Evolutionary conservation across 768 basidiomycete species (phyloP).

Genomic region (Trametes cubensis): DNA sequence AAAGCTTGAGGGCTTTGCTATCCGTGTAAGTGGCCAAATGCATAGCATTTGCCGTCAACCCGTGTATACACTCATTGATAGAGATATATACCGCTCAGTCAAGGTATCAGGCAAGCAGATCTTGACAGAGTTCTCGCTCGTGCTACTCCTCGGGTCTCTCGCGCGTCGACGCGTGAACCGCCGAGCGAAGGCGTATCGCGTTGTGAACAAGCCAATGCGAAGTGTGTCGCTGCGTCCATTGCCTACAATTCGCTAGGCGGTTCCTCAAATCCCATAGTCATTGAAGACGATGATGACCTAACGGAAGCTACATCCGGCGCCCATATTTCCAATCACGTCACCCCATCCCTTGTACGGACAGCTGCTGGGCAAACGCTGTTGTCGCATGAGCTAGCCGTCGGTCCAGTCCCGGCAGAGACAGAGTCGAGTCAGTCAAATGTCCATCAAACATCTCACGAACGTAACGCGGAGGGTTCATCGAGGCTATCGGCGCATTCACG

Average conservation of each 20-base stretch:
- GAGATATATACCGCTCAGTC: background rate
- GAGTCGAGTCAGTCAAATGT: too few species aligned
- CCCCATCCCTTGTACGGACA: too few species aligned
- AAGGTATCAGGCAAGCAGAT: conserved; percentile 18
- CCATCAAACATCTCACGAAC: background rate
- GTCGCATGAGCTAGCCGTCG: too few species aligned
- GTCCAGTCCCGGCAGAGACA: too few species aligned
- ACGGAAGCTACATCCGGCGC: background rate
- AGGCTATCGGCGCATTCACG: background rate
- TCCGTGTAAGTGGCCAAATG: conserved; percentile 19
- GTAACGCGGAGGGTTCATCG: background rate
- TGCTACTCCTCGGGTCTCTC: background rate
- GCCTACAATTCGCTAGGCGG: background rate
- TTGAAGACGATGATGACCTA: conserved; percentile 12
- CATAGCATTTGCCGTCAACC: too few species aligned
- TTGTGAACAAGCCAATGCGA: background rate
- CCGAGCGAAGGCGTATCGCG: background rate
- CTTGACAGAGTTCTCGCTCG: conserved; percentile 20
- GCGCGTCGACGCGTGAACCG: background rate
- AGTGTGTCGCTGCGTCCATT: too few species aligned
- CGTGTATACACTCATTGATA: too few species aligned
- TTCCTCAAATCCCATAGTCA: conserved; percentile 17
- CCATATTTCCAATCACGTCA: background rate
- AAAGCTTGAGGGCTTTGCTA: conserved; percentile 13
- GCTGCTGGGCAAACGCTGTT: too few species aligned